Evolutionary conservation across 306 rosid species (phyloP).

Genomic region (Quercus rubra): DNA sequence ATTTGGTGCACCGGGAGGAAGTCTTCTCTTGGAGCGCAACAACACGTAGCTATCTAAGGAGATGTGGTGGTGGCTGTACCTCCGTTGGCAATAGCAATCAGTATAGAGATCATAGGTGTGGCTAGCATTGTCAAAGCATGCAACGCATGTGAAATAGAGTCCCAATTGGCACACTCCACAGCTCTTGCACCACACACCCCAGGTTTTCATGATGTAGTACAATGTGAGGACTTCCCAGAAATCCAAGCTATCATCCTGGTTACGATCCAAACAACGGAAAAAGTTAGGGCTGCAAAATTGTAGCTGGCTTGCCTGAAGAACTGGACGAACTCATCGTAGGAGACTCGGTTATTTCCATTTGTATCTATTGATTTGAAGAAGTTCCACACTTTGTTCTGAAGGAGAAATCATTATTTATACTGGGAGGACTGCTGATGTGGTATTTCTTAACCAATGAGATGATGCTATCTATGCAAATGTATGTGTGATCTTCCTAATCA

Average conservation of each 20-base stretch:
- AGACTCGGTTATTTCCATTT: not conserved
- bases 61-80: constrained; percentile 2
- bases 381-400: not conserved
- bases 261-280: not conserved
- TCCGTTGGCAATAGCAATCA: not conserved
- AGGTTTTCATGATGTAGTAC: constrained; percentile 12
- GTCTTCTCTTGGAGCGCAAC: constrained; percentile 20
- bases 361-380: constrained; percentile 13
- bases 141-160: not conserved
- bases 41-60: constrained; percentile 10
- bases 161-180: no score
- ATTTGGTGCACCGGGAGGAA: no score
- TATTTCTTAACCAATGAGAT: no score
- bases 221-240: constrained; percentile 11
- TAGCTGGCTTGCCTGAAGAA: constrained; percentile 1
- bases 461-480: no score
- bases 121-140: not conserved
- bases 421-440: no score
- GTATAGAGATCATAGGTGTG: not conserved
- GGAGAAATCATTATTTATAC: no score
- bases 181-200: not conserved
- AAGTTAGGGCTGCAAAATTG: not conserved
- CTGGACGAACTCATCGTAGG: not conserved
- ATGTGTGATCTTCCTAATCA: no score
- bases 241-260: constrained; percentile 2